A percentile compares a stretch with the other conserved stretches of the same genome.
Evolutionary conservation across 768 basidiomycete species (phyloP).

Genomic region (Tulasnella sp.): DNA sequence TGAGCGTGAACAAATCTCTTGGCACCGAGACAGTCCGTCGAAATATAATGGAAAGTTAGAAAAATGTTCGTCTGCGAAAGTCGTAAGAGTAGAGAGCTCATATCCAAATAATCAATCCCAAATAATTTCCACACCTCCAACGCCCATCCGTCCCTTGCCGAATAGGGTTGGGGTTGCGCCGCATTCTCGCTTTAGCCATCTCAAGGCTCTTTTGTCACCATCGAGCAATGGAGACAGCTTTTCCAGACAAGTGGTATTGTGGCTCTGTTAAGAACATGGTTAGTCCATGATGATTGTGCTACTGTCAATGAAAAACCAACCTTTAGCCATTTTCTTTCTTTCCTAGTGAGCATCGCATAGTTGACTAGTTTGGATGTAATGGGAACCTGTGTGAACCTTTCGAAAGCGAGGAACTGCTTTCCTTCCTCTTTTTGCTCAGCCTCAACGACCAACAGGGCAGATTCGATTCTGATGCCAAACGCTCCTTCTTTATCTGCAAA

Average conservation of each 20-base stretch:
- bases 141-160: no score
- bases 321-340: slow-evolving; percentile 51
- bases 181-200: slow-evolving; percentile 14
- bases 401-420: slow-evolving; percentile 66
- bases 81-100: no score
- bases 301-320: slow-evolving; percentile 10
- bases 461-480: slow-evolving; percentile 91
- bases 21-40: no score
- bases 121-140: slow-evolving; percentile 12
- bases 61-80: no score
- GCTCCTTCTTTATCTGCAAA: slow-evolving; percentile 60
- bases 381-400: slow-evolving; percentile 63
- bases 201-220: slow-evolving; percentile 16
- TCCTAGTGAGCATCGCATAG: slow-evolving; percentile 45
- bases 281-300: neutral
- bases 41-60: no score
- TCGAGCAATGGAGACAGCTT: slow-evolving; percentile 11
- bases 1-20: no score
- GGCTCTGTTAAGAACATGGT: slow-evolving; percentile 1
- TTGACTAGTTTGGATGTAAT: slow-evolving; percentile 14
- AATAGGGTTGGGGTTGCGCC: no score
- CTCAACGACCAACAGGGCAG: slow-evolving; percentile 59
- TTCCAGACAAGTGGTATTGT: slow-evolving; percentile 12
- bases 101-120: no score
- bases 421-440: slow-evolving; percentile 24